Evolutionary conservation across 306 rosid genomes (phyloP), one percentile per base, ranked within the genome.

Genomic region (Lathyrus aphaca): DNA sequence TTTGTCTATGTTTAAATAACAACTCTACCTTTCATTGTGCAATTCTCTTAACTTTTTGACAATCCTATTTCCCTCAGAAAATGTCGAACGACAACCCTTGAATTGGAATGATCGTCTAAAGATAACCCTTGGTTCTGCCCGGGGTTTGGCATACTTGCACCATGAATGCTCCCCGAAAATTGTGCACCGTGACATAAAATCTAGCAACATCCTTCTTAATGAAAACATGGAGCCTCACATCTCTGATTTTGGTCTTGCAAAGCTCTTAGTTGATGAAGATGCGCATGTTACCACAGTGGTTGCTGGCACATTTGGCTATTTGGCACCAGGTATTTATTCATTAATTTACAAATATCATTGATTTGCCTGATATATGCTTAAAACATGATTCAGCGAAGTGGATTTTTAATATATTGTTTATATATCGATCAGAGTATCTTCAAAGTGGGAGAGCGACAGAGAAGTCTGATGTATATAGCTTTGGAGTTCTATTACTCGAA

Each of bases 271-370:
- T 51, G 96, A 95, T 48, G 97, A 87, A 75, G 96, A 91, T 71
- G 85, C 99, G 17, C 97, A 95, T 77, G 90, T 95, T 72, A 95
- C 99, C 1, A 91, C 99, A 3, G 99, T 95, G 55, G 99, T 95
- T 42, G 99, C 99, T 60, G 99, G 99, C 63, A 91, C 99, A 50
- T 95, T 95, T 74, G 99, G 97, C 69, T 95, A 91, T 74, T 74
- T 95, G 71, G 97, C 99, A 55, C 99, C 99, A 77, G 99, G 99
- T 95, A 27, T 62, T 82, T 77, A 29, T 56, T 54, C 30, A 5
- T 4, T 21, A 21, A 11, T 54, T 9, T 21, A 53, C 9, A 21
- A 21, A 1, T 5, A 53, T 21, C 8, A 53, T 53, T 53, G 32
- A 10, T 53, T 51, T 53, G 15, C n/a, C 6, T 21, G 32, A 18